Base-by-base conservation (phyloP, 768 basidiomycete species). In the Brasilioporus rufonigricans region DNA sequence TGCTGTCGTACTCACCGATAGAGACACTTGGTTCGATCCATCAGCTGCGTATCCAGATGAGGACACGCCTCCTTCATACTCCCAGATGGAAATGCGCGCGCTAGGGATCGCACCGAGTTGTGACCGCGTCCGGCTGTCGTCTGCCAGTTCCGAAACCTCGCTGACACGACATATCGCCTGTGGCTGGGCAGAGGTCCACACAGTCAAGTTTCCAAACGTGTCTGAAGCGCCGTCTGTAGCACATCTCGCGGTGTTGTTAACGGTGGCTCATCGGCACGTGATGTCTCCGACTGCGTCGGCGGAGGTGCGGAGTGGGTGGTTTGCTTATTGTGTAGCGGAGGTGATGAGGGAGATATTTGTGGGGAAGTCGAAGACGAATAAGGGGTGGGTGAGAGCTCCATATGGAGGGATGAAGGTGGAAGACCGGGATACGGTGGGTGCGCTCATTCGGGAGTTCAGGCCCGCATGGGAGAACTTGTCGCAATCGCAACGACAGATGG, bases 351-450 rank as follows among this genome's bases (percentile, higher is more conserved):
- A 56, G 36, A 39, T 56, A 21, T 61, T 61, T 33, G 36, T 44
- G 26, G 62, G 62, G 0, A 8, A 51, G n/a, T 46, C 29, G 44
- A 58, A 51, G 55, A 38, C 31, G 52, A 49, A 32, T 9, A 58
- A 57, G 38, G 23, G 19, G 35, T 62, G 59, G 59, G 46, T 46
- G 9, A 56, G 54, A 13, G 52, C 32, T 11, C 52, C 61, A 0
- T 61, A 61, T 35, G 57, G 57, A 0, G 61, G 55, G 35, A 44
- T 58, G 38, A 40, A 50, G 18, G 50, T 56, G 31, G 60, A 49
- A 2, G 33, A 10, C 0, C 38, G 50, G 18, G 59, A 61, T 33
- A 53, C 47, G 11, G 57, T 57, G 3, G 50, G 23, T 4, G 27
- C 45, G 18, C 43, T 61, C 12, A 50, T 59, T 23, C 45, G 46